Percentiles rank a stretch among this genome's conserved stretches.
Conservation (phyloP, 768 basidiomycete genomes). For the Podaxis pistillaris region DNA sequence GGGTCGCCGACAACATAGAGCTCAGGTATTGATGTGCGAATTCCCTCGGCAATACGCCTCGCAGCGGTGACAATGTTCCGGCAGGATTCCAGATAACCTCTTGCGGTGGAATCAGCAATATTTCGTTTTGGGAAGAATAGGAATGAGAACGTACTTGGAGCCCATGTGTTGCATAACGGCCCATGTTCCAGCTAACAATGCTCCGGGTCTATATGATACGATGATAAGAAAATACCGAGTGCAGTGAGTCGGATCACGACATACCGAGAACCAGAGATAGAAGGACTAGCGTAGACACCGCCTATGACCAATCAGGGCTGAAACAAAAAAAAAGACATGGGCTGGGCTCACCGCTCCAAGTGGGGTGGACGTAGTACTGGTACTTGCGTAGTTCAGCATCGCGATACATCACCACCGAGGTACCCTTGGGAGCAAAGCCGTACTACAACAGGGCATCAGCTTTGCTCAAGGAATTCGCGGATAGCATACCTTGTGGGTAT, state of each 20-base stretch:
- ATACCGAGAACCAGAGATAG: constrained; percentile 87
- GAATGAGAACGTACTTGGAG: constrained; percentile 55
- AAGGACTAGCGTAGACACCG: constrained; percentile 89
- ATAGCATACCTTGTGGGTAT: constrained; percentile 80
- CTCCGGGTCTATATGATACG: constrained; percentile 63
- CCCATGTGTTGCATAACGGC: constrained; percentile 96
- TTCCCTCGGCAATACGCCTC: constrained; percentile 63
- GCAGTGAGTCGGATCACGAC: constrained; percentile 16
- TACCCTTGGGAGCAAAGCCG: constrained; percentile 93
- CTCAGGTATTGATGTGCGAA: constrained; percentile 71
- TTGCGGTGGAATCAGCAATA: constrained; percentile 24
- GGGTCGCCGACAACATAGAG: constrained; percentile 90
- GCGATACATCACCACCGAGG: constrained; percentile 95
- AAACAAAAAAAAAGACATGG: neutral
- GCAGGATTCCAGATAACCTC: constrained; percentile 89
- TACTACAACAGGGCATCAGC: constrained; percentile 47
- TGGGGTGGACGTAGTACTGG: constrained; percentile 85
- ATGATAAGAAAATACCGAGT: neutral
- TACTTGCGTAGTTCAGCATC: constrained; percentile 69
- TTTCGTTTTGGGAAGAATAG: constrained; percentile 8
- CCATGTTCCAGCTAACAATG: constrained; percentile 93
- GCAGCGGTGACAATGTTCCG: constrained; percentile 75
- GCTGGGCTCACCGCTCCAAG: constrained; percentile 63
- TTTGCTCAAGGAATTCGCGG: neutral
- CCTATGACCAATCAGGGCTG: constrained; percentile 42